Base-by-base conservation (phyloP, 2,329 filamentous ascomycete genomes). In the Colletotrichum musae region DNA sequence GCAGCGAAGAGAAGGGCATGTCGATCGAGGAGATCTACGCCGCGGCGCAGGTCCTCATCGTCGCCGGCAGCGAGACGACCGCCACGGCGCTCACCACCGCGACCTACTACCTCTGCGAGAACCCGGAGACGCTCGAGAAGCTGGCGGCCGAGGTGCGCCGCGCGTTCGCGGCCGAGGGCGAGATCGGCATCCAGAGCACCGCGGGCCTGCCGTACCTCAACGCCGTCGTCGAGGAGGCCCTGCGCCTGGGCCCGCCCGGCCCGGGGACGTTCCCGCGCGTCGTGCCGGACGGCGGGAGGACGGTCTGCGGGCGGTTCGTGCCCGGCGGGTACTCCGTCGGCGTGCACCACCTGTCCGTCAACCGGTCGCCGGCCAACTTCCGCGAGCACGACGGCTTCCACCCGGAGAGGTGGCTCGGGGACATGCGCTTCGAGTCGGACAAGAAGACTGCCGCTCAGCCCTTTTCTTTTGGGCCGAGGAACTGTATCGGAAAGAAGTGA, bases 401-500 rank as follows among this genome's bases (percentile, higher is more conserved):
- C 6, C 67, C 67, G 6, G 67, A 70, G 39, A 50, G 67, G 7
- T 70, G 67, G 67, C 52, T 70, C 3, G 67, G 64, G 1, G 57
- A 70, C 39, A 50, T 47, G 4, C n/a, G 58, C 13, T 70, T 62
- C 13, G 63, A 61, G 16, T 70, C 67, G 12, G 67, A 88, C 70
- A 80, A 78, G 41, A 77, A 77, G 51, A 80, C 82, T 0, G 81
- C 79, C 2, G 78, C 84, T 57, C 82, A 87, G 74, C 83, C 86
- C 1, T 87, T 88, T 66, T 81, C 81, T 2, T 59, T 84, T 3
- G 85, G 86, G 0, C 82, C 86, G 6, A 76, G 86, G 2, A 85
- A 86, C 53, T 88, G 86, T 67, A 78, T 88, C 26, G 86, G 86
- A 2, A 79, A 79, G 69, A 86, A 86, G 83, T 84, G 75, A 75